These are phyloP conservation scores for Candida boidinii DNA, from an alignment of 805 yeast species.

Conservation along the genomic window DNA sequence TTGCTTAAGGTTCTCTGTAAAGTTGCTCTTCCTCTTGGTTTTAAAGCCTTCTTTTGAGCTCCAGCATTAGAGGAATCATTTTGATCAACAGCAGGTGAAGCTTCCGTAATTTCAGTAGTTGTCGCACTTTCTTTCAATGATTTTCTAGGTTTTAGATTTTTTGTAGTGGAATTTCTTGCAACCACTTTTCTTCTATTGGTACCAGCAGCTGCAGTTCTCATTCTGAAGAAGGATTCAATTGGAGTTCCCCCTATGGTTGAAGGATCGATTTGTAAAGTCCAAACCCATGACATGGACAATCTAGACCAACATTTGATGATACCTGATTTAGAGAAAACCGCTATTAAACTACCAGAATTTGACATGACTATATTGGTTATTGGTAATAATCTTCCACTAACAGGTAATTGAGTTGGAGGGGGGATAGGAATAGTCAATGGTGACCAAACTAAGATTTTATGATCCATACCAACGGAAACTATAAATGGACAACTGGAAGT, in stretches of 20 bases:
- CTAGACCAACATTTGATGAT: slow-evolving; percentile 56
- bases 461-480: slow-evolving; percentile 68
- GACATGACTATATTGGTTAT: slow-evolving; percentile 49
- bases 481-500: slow-evolving; percentile 59
- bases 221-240: slow-evolving; percentile 54
- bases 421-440: slow-evolving; percentile 45
- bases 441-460: slow-evolving; percentile 65
- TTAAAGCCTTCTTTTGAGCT: slow-evolving; percentile 2
- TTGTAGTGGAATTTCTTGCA: slow-evolving; percentile 9
- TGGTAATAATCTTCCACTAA: slow-evolving; percentile 47
- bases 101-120: background rate
- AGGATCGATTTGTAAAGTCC: slow-evolving; percentile 39
- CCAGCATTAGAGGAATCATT: background rate
- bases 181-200: slow-evolving; percentile 20
- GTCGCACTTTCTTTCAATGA: background rate
- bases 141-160: slow-evolving; percentile 9
- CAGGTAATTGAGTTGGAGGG: slow-evolving; percentile 34
- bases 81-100: background rate
- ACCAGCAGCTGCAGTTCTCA: slow-evolving; percentile 35
- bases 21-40: slow-evolving; percentile 8
- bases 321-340: slow-evolving; percentile 45
- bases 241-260: slow-evolving; percentile 29
- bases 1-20: slow-evolving; percentile 4
- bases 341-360: slow-evolving; percentile 48
- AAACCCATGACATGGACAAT: slow-evolving; percentile 41